Percentiles rank a stretch among this genome's conserved stretches.
phyloP scores from a whole-genome alignment of 1,284 basidiomycete genomes.

The Fistulina hepatica region DNA sequence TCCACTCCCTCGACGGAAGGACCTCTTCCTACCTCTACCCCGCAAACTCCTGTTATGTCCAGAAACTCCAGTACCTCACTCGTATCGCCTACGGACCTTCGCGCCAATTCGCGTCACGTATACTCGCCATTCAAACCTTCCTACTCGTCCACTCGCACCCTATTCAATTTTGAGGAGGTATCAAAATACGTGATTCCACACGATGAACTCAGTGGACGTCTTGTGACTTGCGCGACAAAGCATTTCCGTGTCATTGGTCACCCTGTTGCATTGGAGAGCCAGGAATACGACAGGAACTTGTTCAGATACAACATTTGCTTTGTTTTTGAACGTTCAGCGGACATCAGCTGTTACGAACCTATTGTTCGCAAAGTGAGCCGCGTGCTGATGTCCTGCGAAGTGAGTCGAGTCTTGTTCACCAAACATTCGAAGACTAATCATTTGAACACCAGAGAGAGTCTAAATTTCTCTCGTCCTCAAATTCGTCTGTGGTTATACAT shows the following conservation, averaged over 20 bases:
- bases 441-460: conserved; percentile 65
- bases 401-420: conserved; percentile 28
- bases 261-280: conserved; percentile 63
- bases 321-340: conserved; percentile 85
- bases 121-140: conserved; percentile 42
- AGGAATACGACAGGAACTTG: conserved; percentile 70
- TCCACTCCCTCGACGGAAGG: conserved; percentile 20
- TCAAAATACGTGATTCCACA: conserved; percentile 93
- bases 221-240: conserved; percentile 71
- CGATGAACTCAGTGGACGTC: conserved; percentile 75
- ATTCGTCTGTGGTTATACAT: conserved; percentile 63
- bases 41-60: conserved; percentile 21
- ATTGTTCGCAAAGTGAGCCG: conserved; percentile 91
- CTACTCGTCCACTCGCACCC: conserved; percentile 34
- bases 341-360: conserved; percentile 91
- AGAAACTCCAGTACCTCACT: conserved; percentile 38
- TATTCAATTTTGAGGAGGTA: conserved; percentile 90
- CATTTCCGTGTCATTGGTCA: conserved; percentile 81
- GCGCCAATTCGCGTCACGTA: conserved; percentile 31
- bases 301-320: conserved; percentile 96
- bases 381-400: conserved; percentile 82
- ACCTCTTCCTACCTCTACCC: conserved; percentile 24
- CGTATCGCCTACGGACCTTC: conserved; percentile 31
- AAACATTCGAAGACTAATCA: conserved; percentile 1
- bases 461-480: conserved; percentile 70